Percentiles rank a stretch among this genome's conserved stretches.
Evolutionary conservation across 169 alveolate genomes (phyloP).

Genomic region (Miamiensis avidus): DNA sequence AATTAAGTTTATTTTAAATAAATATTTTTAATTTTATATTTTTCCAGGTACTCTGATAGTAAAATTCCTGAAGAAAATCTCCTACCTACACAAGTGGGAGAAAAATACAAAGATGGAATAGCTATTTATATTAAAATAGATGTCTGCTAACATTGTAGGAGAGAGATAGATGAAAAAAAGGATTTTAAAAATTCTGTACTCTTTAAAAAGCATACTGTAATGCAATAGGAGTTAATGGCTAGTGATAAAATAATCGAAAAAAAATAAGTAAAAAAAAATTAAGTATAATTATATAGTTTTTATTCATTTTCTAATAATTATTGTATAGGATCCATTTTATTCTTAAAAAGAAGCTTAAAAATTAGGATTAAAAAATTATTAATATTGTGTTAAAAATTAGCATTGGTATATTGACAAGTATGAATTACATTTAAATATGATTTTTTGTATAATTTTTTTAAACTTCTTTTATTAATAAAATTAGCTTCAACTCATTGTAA

Average conservation of each 20-base stretch:
- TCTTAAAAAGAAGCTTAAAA: background rate
- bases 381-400: background rate
- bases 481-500: background rate
- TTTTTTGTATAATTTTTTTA: too few species aligned
- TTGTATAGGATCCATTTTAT: background rate
- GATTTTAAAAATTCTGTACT: too few species aligned
- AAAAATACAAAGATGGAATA: background rate
- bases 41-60: background rate
- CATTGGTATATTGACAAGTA: background rate
- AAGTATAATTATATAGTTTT: too few species aligned
- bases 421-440: too few species aligned
- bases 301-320: too few species aligned
- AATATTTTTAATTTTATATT: too few species aligned
- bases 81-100: background rate
- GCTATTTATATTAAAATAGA: background rate
- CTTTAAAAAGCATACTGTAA: too few species aligned
- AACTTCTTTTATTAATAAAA: too few species aligned
- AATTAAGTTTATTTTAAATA: too few species aligned
- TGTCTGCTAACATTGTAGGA: background rate
- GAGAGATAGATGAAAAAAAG: background rate
- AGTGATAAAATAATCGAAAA: background rate
- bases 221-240: too few species aligned
- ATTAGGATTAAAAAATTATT: background rate
- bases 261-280: background rate
- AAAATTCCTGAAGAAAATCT: background rate